These are phyloP conservation scores for Capsicum baccatum DNA, from an alignment of 257 asterid genomes.

Conservation along the genomic window DNA sequence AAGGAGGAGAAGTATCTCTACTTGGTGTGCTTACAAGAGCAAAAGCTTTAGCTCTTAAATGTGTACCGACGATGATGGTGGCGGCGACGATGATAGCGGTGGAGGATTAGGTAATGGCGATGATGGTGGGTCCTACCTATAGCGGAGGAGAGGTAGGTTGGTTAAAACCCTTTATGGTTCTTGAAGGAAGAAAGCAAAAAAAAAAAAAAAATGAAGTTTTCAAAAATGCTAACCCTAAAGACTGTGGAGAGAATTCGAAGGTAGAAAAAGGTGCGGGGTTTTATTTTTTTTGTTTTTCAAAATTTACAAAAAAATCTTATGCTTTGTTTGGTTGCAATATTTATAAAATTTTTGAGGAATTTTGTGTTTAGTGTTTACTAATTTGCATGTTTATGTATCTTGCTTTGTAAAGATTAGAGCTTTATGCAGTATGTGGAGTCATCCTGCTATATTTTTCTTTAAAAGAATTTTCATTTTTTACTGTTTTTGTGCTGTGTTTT, in stretches of 20 bases:
- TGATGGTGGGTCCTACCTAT: constrained; percentile 38
- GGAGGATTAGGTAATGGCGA: not conserved
- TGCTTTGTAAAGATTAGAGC: not conserved
- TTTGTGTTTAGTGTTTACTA: not conserved
- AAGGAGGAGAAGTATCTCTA: constrained; percentile 32
- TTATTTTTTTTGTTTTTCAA: too few species aligned
- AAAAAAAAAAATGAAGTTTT: not conserved
- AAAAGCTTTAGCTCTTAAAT: constrained; percentile 38
- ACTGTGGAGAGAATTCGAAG: constrained; percentile 41
- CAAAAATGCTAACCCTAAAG: constrained; percentile 29
- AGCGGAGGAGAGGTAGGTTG: constrained; percentile 41
- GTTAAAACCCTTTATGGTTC: constrained; percentile 32
- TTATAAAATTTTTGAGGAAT: not conserved
- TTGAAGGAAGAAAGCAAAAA: constrained; percentile 34
- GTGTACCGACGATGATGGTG: too few species aligned
- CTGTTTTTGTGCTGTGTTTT: constrained; percentile 14
- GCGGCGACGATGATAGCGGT: too few species aligned
- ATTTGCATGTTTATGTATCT: constrained; percentile 16
- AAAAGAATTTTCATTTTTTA: not conserved
- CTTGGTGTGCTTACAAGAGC: constrained; percentile 49
- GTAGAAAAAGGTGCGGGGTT: constrained; percentile 40
- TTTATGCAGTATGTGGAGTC: not conserved
- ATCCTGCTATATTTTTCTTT: too few species aligned
- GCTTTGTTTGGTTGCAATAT: not conserved
- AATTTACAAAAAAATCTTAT: not conserved